Evolutionary conservation across 2,329 filamentous ascomycete species (phyloP).

Genomic region (Alternaria conjuncta): DNA sequence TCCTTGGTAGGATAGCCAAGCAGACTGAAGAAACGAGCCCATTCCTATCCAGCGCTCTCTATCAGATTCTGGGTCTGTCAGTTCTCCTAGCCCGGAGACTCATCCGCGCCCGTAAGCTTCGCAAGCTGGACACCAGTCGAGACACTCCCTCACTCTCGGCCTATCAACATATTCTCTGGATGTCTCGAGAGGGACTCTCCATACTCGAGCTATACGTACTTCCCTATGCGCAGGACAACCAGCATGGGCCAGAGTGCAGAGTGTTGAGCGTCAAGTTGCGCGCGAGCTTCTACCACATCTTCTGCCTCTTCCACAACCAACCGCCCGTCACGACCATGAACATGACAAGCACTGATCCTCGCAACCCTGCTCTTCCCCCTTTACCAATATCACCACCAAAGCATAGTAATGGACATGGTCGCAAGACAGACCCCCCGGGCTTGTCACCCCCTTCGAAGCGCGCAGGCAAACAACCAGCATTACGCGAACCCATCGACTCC

Average conservation of each 20-base stretch:
- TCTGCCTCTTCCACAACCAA: constrained; percentile 93
- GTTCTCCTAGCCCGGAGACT: constrained; percentile 86
- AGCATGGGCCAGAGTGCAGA: constrained; percentile 78
- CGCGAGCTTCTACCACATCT: constrained; percentile 95
- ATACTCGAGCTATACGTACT: constrained; percentile 87
- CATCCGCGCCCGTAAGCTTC: constrained; percentile 80
- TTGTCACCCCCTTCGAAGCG: constrained; percentile 42
- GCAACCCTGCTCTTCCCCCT: constrained; percentile 30
- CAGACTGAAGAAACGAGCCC: constrained; percentile 78
- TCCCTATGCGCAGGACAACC: constrained; percentile 72
- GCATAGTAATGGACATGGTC: constrained; percentile 32
- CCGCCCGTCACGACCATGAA: constrained; percentile 66
- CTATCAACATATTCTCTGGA: constrained; percentile 92
- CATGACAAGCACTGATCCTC: constrained; percentile 41
- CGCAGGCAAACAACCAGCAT: constrained; percentile 46
- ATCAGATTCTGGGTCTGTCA: constrained; percentile 89
- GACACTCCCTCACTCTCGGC: constrained; percentile 81
- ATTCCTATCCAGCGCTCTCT: constrained; percentile 80
- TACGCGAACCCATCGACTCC: constrained; percentile 57
- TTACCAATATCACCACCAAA: constrained; percentile 30
- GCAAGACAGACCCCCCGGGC: constrained; percentile 30
- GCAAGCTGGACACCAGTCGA: constrained; percentile 78
- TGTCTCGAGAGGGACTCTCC: constrained; percentile 86
- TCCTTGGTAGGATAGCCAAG: constrained; percentile 86
- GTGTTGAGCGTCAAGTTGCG: constrained; percentile 90